Evolutionary conservation across 495 filamentous ascomycete species (phyloP), one percentile per base, ranked within the genome.

Genomic region (Penicillium paxilli): DNA sequence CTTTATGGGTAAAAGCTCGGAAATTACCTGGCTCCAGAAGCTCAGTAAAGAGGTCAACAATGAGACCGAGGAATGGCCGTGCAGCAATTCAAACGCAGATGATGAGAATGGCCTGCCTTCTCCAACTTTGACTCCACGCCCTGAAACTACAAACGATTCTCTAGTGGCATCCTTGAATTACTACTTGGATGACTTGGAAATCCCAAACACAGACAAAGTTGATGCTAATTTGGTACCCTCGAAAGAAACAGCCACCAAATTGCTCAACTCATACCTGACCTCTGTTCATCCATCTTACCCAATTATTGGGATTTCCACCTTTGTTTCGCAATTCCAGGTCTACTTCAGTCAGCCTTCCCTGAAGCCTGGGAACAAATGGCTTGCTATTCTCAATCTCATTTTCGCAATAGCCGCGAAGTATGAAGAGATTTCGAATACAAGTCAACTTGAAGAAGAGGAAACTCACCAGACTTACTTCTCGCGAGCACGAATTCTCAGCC

Each of bases 231-330:
- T 66, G 5, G 67, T 85, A 17, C 86, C 86, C 4, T 63, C 74
- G 5, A 69, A 73, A 24, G 64, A 73, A 28, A 69, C 69, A 19
- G 84, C 83, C n/a, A 75, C 79, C n/a, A 64, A 69, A 20, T 66
- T 88, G 19, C 65, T 87, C 25, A 69, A 79, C n/a, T 65, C 70
- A n/a, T 89, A 83, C 51, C 74, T 87, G 55, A 68, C 67, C 3
- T 80, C 80, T 2, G 76, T 87, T 22, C 83, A 89, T 51, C 69
- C 78, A 2, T 78, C 79, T 0, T 86, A 86, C 52, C 86, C 86
- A 16, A 81, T 87, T 17, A 67, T 88, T 26, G 71, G 77, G 8
- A 77, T 77, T 46, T 68, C 65, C n/a, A 75, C 73, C 0, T 87
- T 88, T 60, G 69, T 78, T 40, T 68, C 59, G 2, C 72, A 79